Evolutionary conservation across 2,329 filamentous ascomycete genomes (phyloP).

Genomic region (Colletotrichum lupini): DNA sequence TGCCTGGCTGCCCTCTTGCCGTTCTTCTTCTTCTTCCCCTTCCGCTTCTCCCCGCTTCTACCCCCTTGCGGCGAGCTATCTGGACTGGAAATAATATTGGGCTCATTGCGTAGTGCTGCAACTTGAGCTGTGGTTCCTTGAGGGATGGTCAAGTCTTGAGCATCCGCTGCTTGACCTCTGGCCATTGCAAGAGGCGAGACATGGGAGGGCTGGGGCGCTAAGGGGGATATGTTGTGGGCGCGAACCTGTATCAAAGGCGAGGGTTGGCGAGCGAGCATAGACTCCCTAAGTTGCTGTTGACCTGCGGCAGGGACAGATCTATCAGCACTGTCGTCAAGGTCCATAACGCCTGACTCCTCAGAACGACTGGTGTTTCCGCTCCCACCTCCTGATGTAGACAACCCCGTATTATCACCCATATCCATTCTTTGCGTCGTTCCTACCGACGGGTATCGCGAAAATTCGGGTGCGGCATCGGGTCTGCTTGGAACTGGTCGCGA

Average conservation of each 20-base stretch:
- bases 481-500: not conserved
- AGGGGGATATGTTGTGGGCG: constrained; percentile 77
- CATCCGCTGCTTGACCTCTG: constrained; percentile 45
- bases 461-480: not conserved
- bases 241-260: constrained; percentile 71
- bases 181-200: constrained; percentile 68
- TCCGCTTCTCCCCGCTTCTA: constrained; percentile 61
- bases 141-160: constrained; percentile 46
- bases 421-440: constrained; percentile 28
- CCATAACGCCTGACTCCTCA: constrained; percentile 49
- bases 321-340: constrained; percentile 36
- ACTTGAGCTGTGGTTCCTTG: constrained; percentile 64
- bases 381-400: constrained; percentile 51
- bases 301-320: constrained; percentile 30
- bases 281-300: constrained; percentile 27
- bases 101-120: constrained; percentile 64
- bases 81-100: constrained; percentile 62
- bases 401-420: constrained; percentile 34
- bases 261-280: constrained; percentile 48
- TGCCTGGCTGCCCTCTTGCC: constrained; percentile 63
- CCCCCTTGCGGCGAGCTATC: constrained; percentile 69
- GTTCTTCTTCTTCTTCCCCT: constrained; percentile 61
- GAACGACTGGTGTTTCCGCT: constrained; percentile 54
- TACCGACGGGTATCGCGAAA: constrained; percentile 29
- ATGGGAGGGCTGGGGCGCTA: constrained; percentile 81